Evolutionary conservation across 352 stramenopile genomes (phyloP).

Genomic region (Globisporangium heterothallicum): DNA sequence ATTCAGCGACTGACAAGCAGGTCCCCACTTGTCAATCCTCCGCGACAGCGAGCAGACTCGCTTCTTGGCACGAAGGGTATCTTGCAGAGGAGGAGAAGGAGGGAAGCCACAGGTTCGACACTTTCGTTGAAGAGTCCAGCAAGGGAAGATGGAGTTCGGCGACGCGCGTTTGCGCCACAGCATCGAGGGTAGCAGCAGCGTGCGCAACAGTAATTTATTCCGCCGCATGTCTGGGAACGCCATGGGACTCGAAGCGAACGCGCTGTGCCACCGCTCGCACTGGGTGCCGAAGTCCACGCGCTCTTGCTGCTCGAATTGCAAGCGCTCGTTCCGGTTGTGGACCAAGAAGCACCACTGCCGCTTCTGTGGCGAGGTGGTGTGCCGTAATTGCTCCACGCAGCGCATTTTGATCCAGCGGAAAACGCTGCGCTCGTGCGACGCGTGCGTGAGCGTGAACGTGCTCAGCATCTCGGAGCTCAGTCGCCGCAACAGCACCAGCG

Average conservation of each 20-base stretch:
- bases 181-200: conserved; percentile 4
- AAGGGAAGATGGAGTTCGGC: neutral
- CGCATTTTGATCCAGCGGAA: conserved; percentile 71
- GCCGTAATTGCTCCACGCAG: conserved; percentile 61
- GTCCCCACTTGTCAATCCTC: no score
- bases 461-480: conserved; percentile 34
- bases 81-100: no score
- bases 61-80: no score
- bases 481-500: conserved; percentile 33
- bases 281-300: conserved; percentile 73
- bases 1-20: no score
- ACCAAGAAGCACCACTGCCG: conserved; percentile 73
- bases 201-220: conserved; percentile 26
- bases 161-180: conserved; percentile 1
- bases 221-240: conserved; percentile 53
- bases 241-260: conserved; percentile 60
- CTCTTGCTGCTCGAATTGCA: conserved; percentile 59
- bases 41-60: no score
- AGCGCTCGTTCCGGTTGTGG: conserved; percentile 52
- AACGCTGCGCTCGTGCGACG: conserved; percentile 68
- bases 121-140: no score
- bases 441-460: conserved; percentile 65
- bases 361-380: conserved; percentile 75
- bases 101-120: no score
- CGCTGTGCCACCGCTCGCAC: conserved; percentile 66